Evolutionary conservation across 1,284 basidiomycete species (phyloP), one percentile per base, ranked within the genome.

Genomic region (Mycena citricolor): DNA sequence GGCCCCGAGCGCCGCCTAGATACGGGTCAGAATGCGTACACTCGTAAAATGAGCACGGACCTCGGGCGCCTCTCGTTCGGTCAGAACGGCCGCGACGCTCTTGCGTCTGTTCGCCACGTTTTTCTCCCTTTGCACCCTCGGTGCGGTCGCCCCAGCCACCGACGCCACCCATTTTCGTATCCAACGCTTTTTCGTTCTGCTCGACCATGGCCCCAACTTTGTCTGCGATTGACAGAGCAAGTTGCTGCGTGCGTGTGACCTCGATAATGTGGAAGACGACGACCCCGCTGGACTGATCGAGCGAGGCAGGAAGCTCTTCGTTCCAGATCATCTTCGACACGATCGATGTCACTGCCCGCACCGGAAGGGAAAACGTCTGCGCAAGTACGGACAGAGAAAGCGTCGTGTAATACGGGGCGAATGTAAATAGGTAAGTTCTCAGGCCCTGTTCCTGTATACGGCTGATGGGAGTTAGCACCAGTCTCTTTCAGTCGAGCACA

Each of bases 241-340:
- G 72, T 60, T 93, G 85, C 66, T 99, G 95, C n/a, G 90, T 76
- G 43, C 91, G 86, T 23, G 89, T 82, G 32, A 93, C 77, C 59
- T 97, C 93, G 42, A 92, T 80, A 42, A 89, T 83, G 64, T 95
- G 89, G 75, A 97, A 92, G 37, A 94, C 83, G 39, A 97, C 74
- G 33, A 94, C 91, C 42, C 83, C 81, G 40, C 83, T 83, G 14
- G 90, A 83, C 63, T 90, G 90, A 64, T 99, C 97, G 46, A 99
- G 74, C 23, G 92, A 94, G 1, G 95, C 97, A 0, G 90, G 78
- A 12, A 99, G 75, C 64, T 98, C 94, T 63, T 98, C 97, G 58
- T 81, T 93, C 93, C 94, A 98, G 61, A 99, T 97, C 97, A 99
- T 98, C 69, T 94, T 92, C 34, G 90, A 94, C 35, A 98, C 90